Percentiles rank a stretch among this genome's conserved stretches.
Evolutionary conservation across 2,329 filamentous ascomycete species (phyloP).

Genomic region (Trichoderma polysporum): DNA sequence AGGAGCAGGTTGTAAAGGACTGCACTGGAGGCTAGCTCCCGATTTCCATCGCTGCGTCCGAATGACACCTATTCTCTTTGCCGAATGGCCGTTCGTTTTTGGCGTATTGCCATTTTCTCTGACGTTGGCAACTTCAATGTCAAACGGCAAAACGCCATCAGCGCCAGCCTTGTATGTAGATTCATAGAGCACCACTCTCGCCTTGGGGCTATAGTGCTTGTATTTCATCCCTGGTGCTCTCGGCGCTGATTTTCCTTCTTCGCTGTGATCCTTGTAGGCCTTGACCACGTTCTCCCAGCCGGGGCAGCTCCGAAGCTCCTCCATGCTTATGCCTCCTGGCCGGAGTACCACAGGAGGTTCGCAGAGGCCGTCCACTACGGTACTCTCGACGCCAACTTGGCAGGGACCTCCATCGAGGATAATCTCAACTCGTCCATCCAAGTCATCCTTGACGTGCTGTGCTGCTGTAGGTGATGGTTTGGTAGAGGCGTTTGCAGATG

Average conservation of each 20-base stretch:
- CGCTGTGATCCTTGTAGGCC: slow-evolving; percentile 75
- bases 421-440: slow-evolving; percentile 76
- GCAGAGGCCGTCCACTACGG: slow-evolving; percentile 88
- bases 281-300: slow-evolving; percentile 80
- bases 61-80: slow-evolving; percentile 56
- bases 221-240: slow-evolving; percentile 98
- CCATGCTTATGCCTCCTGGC: slow-evolving; percentile 83
- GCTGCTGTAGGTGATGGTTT: slow-evolving; percentile 90
- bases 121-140: slow-evolving; percentile 31
- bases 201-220: slow-evolving; percentile 92
- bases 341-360: slow-evolving; percentile 77
- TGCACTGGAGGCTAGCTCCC: slow-evolving; percentile 50
- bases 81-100: slow-evolving; percentile 41
- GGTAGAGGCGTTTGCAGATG: slow-evolving; percentile 92
- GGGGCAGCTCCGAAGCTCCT: slow-evolving; percentile 67
- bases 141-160: slow-evolving; percentile 38
- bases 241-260: slow-evolving; percentile 64
- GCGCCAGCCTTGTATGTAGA: slow-evolving; percentile 39
- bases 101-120: slow-evolving; percentile 19
- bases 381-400: slow-evolving; percentile 90
- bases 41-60: slow-evolving; percentile 55
- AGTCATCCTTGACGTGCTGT: slow-evolving; percentile 82
- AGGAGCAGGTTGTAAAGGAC: slow-evolving; percentile 38
- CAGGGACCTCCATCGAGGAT: slow-evolving; percentile 89
- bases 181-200: slow-evolving; percentile 81